Evolutionary conservation across 1,284 basidiomycete species (phyloP).

Genomic region (Rugosomyces carneus): DNA sequence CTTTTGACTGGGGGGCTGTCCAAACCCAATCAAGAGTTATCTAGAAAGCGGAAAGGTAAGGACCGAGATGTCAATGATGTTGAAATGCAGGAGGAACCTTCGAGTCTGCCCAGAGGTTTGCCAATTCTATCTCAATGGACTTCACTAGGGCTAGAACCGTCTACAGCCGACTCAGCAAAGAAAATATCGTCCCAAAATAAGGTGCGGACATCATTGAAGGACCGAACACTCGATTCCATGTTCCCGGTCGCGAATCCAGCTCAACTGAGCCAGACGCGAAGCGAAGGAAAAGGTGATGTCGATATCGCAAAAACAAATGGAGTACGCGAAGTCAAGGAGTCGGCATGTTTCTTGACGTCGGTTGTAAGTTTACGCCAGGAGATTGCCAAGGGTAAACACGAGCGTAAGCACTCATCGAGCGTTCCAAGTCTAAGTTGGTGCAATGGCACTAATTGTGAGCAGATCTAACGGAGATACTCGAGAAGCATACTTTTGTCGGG

Average conservation of each 20-base stretch:
- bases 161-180: constrained; percentile 28
- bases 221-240: constrained; percentile 93
- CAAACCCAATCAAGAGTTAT: constrained; percentile 23
- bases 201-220: constrained; percentile 84
- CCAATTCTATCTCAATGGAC: neutral
- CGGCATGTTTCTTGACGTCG: constrained; percentile 77
- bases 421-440: neutral
- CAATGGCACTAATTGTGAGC: constrained; percentile 1
- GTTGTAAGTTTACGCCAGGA: constrained; percentile 62
- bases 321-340: constrained; percentile 65
- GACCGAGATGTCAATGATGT: constrained; percentile 35
- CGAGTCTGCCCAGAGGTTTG: constrained; percentile 12
- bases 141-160: neutral
- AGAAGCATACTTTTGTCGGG: constrained; percentile 90
- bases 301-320: constrained; percentile 21
- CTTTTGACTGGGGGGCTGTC: constrained; percentile 50
- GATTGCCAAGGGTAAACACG: constrained; percentile 58
- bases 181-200: constrained; percentile 79
- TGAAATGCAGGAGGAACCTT: constrained; percentile 19
- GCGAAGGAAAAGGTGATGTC: constrained; percentile 16
- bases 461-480: constrained; percentile 82
- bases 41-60: constrained; percentile 40
- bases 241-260: constrained; percentile 58
- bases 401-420: constrained; percentile 44
- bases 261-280: constrained; percentile 28